These are phyloP conservation scores for Amanita inopinata DNA, from an alignment of 768 basidiomycete genomes.

Conservation along the genomic window DNA sequence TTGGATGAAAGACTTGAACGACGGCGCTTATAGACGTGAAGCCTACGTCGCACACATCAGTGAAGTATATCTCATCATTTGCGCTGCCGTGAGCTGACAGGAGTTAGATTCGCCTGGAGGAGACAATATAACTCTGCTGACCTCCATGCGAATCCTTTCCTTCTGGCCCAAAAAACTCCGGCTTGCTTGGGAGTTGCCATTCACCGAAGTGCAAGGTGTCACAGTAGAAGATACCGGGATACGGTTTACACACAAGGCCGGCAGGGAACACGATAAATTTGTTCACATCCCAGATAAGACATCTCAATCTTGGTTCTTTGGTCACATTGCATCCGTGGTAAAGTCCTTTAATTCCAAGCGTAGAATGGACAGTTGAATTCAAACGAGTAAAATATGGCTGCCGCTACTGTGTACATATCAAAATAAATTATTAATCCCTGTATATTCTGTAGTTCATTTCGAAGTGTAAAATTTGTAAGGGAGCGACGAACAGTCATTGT, in stretches of 20 bases:
- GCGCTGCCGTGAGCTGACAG: conserved; percentile 4
- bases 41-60: conserved; percentile 89
- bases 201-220: conserved; percentile 79
- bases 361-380: conserved; percentile 50
- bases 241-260: conserved; percentile 72
- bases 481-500: conserved; percentile 3
- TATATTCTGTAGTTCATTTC: not conserved
- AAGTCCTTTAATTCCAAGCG: conserved; percentile 65
- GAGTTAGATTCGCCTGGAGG: conserved; percentile 60
- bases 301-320: conserved; percentile 75
- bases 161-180: conserved; percentile 81
- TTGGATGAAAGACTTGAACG: conserved; percentile 93
- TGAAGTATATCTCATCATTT: conserved; percentile 23
- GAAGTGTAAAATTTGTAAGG: conserved; percentile 1
- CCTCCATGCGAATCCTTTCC: conserved; percentile 66
- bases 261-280: conserved; percentile 68
- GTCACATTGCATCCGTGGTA: conserved; percentile 64
- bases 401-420: conserved; percentile 7
- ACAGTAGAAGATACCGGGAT: conserved; percentile 89
- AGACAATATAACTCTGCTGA: conserved; percentile 75
- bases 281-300: conserved; percentile 66
- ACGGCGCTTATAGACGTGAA: conserved; percentile 78
- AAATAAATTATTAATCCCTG: conserved; percentile 8
- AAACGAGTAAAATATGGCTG: conserved; percentile 1
- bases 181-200: conserved; percentile 86